phyloP scores from a whole-genome alignment of 768 basidiomycete species.

The Amyloporia xantha region DNA sequence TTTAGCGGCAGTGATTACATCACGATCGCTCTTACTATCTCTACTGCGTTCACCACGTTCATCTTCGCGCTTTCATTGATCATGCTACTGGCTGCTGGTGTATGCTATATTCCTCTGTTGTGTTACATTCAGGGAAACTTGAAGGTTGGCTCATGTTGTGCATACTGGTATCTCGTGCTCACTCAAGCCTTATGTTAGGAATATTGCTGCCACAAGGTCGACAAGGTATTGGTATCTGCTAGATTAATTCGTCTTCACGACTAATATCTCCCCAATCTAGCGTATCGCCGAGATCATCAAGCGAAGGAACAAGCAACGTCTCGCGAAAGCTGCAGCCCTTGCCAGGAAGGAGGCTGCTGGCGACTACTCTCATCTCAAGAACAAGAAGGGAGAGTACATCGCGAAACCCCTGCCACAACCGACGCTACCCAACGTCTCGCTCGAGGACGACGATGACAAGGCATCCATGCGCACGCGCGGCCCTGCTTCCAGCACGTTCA shows the following conservation, averaged over 20 bases:
- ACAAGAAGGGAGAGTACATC: conserved; percentile 83
- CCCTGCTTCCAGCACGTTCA: conserved; percentile 48
- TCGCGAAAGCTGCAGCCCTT: conserved; percentile 69
- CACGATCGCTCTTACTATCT: conserved; percentile 78
- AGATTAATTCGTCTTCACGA: not conserved
- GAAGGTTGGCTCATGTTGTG: conserved; percentile 50
- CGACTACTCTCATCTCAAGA: conserved; percentile 86
- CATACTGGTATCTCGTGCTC: not conserved
- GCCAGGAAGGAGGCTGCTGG: conserved; percentile 90
- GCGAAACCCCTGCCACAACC: conserved; percentile 85
- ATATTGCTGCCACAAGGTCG: conserved; percentile 98
- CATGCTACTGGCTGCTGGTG: conserved; percentile 73
- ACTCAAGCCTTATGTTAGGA: conserved; percentile 43
- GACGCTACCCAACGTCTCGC: conserved; percentile 86
- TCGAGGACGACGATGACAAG: conserved; percentile 71
- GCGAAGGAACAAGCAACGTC: conserved; percentile 80
- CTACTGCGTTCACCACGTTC: conserved; percentile 85
- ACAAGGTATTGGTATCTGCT: conserved; percentile 90
- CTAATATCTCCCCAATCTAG: no score
- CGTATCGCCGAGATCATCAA: conserved; percentile 93
- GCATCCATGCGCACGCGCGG: conserved; percentile 51
- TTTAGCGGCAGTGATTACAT: conserved; percentile 62
- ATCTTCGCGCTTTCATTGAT: conserved; percentile 83
- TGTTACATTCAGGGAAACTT: conserved; percentile 96
- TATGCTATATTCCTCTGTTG: conserved; percentile 90